These are phyloP conservation scores for Prillingera fragicola DNA, from an alignment of 1,284 basidiomycete genomes.

Conservation along the genomic window DNA sequence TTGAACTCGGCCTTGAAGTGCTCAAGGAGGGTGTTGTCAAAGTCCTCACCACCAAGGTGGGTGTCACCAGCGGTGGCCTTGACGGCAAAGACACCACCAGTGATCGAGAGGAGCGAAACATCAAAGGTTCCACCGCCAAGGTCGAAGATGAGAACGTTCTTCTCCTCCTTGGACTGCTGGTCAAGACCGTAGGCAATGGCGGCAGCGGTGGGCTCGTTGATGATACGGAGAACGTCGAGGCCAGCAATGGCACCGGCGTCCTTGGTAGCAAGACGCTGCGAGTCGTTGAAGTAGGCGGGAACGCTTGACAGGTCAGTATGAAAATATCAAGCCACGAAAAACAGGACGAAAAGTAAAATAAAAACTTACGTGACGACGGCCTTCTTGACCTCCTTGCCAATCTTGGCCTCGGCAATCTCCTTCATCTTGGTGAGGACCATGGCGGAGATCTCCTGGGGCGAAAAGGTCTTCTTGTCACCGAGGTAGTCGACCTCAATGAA, in stretches of 20 bases:
- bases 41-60: constrained; percentile 98
- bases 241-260: constrained; percentile 60
- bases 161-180: constrained; percentile 78
- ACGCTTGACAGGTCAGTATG: constrained; percentile 52
- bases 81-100: constrained; percentile 60
- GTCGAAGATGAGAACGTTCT: constrained; percentile 99
- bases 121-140: constrained; percentile 84
- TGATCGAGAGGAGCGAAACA: constrained; percentile 61
- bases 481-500: constrained; percentile 58
- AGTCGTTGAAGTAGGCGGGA: constrained; percentile 66
- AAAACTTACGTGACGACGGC: constrained; percentile 56
- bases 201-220: constrained; percentile 59
- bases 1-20: constrained; percentile 70
- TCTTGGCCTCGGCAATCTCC: constrained; percentile 65
- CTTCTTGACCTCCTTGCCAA: constrained; percentile 60
- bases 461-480: constrained; percentile 57
- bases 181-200: constrained; percentile 58
- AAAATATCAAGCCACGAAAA: constrained; percentile 5
- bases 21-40: constrained; percentile 94
- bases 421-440: constrained; percentile 99
- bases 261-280: constrained; percentile 61
- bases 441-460: constrained; percentile 75
- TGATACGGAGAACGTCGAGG: constrained; percentile 63
- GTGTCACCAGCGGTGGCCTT: constrained; percentile 90
- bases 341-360: background rate